Evolutionary conservation across 495 filamentous ascomycete genomes (phyloP).

Genomic region (Penicillium subrubescens): DNA sequence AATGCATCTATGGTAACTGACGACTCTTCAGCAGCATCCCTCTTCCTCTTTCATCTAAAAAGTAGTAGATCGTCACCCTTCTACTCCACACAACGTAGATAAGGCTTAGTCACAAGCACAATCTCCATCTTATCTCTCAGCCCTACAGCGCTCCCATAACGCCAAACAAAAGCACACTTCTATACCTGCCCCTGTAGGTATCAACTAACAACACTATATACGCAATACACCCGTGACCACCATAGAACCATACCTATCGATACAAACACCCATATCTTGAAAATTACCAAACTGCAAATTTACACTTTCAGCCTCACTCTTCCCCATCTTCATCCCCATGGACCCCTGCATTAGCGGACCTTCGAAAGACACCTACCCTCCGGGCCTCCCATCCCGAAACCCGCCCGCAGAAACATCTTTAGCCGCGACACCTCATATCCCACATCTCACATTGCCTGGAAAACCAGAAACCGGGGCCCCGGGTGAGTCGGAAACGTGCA

Average conservation of each 20-base stretch:
- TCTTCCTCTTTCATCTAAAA: no score
- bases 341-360: neutral
- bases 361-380: neutral
- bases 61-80: neutral
- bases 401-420: neutral
- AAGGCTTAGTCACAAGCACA: neutral
- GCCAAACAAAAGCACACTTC: neutral
- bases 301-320: neutral
- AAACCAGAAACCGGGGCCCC: neutral
- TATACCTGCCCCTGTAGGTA: neutral
- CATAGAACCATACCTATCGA: neutral
- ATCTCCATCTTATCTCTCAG: slow-evolving; percentile 1
- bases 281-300: neutral
- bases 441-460: neutral
- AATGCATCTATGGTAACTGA: neutral
- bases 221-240: neutral
- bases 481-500: neutral
- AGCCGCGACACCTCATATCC: slow-evolving; percentile 2
- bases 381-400: neutral
- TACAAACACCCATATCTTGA: neutral
- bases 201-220: neutral
- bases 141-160: neutral
- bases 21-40: neutral
- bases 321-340: neutral
- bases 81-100: neutral